These are phyloP conservation scores for Salix brachista DNA, from an alignment of 345 rosid genomes.

Conservation along the genomic window DNA sequence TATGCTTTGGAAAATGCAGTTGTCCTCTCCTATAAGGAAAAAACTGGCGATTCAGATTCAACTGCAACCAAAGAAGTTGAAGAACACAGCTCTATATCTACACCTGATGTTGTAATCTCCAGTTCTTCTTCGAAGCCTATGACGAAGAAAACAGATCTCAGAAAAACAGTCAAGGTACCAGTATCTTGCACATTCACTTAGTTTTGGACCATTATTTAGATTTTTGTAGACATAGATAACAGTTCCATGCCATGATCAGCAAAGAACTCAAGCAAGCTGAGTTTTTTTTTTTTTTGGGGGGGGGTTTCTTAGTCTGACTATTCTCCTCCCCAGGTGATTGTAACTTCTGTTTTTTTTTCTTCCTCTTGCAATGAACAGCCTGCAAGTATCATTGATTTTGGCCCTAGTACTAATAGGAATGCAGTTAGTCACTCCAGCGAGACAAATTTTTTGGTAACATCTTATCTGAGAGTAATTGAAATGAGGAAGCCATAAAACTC, in stretches of 20 bases:
- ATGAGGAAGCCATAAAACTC: constrained; percentile 5
- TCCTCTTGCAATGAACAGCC: constrained; percentile 5
- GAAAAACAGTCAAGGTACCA: constrained; percentile 9
- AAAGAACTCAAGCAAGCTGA: neutral
- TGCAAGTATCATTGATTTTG: neutral
- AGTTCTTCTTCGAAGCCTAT: constrained; percentile 24
- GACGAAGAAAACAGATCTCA: constrained; percentile 16
- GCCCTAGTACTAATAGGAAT: neutral
- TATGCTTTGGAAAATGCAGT: constrained; percentile 5
- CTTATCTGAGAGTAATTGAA: constrained; percentile 2
- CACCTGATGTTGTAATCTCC: constrained; percentile 24
- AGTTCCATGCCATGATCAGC: neutral
- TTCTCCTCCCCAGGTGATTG: neutral
- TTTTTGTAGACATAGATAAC: neutral
- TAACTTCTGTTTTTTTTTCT: constrained; percentile 1
- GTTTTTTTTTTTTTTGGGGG: neutral
- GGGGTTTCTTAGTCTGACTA: neutral
- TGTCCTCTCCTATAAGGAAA: constrained; percentile 15
- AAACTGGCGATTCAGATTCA: constrained; percentile 15
- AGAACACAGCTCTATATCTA: constrained; percentile 35
- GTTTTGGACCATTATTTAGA: neutral
- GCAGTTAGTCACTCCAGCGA: neutral
- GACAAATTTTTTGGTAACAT: neutral
- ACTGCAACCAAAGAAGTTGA: constrained; percentile 29
- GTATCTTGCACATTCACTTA: neutral